Percentiles rank a stretch among this genome's conserved stretches.
phyloP scores from a whole-genome alignment of 169 alveolate species.

The Ichthyophthirius multifiliis region DNA sequence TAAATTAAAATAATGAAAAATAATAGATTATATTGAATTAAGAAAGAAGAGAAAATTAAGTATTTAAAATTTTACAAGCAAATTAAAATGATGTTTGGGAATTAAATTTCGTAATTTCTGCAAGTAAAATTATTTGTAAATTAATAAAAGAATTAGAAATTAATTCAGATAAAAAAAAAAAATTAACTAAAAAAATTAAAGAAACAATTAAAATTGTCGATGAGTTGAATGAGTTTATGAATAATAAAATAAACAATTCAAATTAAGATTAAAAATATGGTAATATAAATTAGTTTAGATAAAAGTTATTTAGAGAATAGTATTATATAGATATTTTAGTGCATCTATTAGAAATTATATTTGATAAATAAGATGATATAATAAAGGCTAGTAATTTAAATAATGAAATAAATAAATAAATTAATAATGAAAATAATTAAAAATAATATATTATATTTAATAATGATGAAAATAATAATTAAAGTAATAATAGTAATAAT shows the following conservation, averaged over 20 bases:
- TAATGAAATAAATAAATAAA: no score
- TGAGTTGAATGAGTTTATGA: background rate
- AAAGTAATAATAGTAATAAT: no score
- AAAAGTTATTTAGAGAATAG: slow-evolving; percentile 36
- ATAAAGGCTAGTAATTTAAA: no score
- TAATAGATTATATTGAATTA: no score
- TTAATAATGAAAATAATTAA: no score
- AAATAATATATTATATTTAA: no score
- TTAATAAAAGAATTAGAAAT: background rate
- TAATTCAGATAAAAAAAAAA: background rate
- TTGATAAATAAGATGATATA: slow-evolving; percentile 26
- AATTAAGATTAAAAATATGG: slow-evolving; percentile 41
- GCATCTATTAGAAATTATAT: slow-evolving; percentile 1
- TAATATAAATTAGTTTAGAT: slow-evolving; percentile 6
- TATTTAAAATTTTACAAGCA: background rate
- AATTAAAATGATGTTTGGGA: slow-evolving; percentile 9
- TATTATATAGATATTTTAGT: slow-evolving; percentile 33
- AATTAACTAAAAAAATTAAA: background rate
- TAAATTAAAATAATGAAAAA: no score
- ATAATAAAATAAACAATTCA: slow-evolving; percentile 3
- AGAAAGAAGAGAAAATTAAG: background rate
- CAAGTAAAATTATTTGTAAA: background rate
- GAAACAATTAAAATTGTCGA: background rate
- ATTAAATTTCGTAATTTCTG: background rate
- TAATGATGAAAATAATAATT: no score